A percentile compares a stretch with the other conserved stretches of the same genome.
These are phyloP conservation scores for Suillus lakei DNA, from an alignment of 768 basidiomycete species.

Conservation along the genomic window DNA sequence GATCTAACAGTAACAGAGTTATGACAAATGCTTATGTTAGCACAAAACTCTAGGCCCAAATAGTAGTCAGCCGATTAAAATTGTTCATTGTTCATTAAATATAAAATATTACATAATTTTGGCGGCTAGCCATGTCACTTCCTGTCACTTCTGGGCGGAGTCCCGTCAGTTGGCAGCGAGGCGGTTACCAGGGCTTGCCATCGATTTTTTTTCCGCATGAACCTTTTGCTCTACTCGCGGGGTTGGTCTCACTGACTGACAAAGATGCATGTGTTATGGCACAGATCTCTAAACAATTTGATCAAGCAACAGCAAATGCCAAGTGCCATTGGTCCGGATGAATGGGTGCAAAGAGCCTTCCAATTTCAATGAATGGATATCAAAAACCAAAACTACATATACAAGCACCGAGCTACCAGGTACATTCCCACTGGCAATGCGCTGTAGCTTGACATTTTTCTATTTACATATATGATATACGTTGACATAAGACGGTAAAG, in stretches of 20 bases:
- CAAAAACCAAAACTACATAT: neutral
- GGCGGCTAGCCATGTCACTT: neutral
- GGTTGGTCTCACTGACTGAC: neutral
- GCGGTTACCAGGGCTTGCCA: neutral
- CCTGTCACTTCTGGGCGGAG: neutral
- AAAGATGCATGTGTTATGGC: neutral
- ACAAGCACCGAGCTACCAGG: slow-evolving; percentile 2
- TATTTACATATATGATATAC: neutral
- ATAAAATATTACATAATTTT: slow-evolving; percentile 1
- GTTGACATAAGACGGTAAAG: neutral
- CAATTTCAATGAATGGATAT: neutral
- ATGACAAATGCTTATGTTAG: neutral
- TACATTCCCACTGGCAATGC: slow-evolving; percentile 4
- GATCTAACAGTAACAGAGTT: neutral
- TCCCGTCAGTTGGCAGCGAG: neutral
- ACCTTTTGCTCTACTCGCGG: neutral
- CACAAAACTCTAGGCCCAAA: no score
- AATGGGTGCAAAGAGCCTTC: neutral
- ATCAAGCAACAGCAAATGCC: neutral
- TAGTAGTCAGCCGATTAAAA: no score
- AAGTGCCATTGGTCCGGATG: neutral
- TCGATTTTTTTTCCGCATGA: neutral
- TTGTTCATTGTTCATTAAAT: no score
- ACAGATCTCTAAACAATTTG: neutral
- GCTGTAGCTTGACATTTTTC: neutral